phyloP scores from a whole-genome alignment of 1,284 basidiomycete genomes.

The Pholiota adiposa region DNA sequence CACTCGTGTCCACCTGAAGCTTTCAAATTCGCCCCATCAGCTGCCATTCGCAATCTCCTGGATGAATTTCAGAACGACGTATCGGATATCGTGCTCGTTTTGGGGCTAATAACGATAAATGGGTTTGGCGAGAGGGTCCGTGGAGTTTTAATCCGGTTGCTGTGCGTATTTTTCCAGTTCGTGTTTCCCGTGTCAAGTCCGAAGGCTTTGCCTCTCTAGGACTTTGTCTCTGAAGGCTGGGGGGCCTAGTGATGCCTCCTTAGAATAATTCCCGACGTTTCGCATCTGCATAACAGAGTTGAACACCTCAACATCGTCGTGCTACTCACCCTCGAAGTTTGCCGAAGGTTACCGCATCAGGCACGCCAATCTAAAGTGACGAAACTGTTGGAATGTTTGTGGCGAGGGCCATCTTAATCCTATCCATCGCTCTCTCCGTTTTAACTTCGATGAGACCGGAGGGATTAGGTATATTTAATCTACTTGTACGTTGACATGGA shows the following conservation, averaged over 20 bases:
- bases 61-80: background rate
- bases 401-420: background rate
- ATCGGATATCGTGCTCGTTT: background rate
- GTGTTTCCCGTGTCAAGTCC: background rate
- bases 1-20: background rate
- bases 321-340: background rate
- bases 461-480: constrained; percentile 7
- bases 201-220: background rate
- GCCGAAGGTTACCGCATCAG: background rate
- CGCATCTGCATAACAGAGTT: background rate
- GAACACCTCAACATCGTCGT: background rate
- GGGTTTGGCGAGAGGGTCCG: background rate
- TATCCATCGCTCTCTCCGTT: background rate
- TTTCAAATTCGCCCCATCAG: background rate
- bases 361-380: background rate
- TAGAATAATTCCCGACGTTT: background rate
- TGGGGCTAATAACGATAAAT: background rate
- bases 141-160: background rate
- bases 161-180: background rate
- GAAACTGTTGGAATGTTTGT: background rate
- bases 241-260: background rate
- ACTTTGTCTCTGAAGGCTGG: background rate
- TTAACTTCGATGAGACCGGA: constrained; percentile 17
- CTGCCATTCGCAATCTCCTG: background rate
- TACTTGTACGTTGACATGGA: background rate